These are phyloP conservation scores for Diaporthe batatas DNA, from an alignment of 2,329 filamentous ascomycete genomes.

Conservation along the genomic window DNA sequence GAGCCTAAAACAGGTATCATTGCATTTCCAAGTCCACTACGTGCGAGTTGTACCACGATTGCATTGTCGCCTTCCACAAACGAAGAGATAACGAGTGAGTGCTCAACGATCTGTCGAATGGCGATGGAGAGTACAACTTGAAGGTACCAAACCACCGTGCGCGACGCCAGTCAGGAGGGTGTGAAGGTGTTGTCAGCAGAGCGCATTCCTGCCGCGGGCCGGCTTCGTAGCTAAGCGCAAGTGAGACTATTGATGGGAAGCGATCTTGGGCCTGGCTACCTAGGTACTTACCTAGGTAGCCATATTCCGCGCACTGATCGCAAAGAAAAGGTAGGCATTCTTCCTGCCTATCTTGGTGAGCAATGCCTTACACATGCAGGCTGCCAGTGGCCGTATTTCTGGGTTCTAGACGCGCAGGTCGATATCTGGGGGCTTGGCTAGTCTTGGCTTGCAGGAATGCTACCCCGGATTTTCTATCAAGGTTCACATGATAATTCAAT, in stretches of 20 bases:
- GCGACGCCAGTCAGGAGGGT: conserved; percentile 1
- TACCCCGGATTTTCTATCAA: conserved; percentile 34
- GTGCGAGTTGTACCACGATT: neutral
- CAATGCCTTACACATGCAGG: conserved; percentile 9
- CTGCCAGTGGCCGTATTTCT: conserved; percentile 6
- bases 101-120: neutral
- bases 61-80: conserved; percentile 20
- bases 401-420: neutral
- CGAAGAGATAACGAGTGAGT: conserved; percentile 10
- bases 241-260: conserved; percentile 15
- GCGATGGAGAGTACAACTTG: neutral
- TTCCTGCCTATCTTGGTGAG: conserved; percentile 27
- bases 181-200: conserved; percentile 18
- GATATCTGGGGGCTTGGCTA: conserved; percentile 24
- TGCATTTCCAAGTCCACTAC: conserved; percentile 1
- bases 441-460: conserved; percentile 24
- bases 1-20: neutral
- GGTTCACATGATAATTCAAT: conserved; percentile 16
- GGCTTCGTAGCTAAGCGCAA: neutral
- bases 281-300: neutral
- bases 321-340: neutral
- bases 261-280: neutral
- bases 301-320: neutral
- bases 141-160: conserved; percentile 2
- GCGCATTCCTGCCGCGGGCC: neutral